A percentile compares a stretch with the other conserved stretches of the same genome.
Evolutionary conservation across 164 flowering plant species (phyloP).

Genomic region (Hamamelis virginiana): DNA sequence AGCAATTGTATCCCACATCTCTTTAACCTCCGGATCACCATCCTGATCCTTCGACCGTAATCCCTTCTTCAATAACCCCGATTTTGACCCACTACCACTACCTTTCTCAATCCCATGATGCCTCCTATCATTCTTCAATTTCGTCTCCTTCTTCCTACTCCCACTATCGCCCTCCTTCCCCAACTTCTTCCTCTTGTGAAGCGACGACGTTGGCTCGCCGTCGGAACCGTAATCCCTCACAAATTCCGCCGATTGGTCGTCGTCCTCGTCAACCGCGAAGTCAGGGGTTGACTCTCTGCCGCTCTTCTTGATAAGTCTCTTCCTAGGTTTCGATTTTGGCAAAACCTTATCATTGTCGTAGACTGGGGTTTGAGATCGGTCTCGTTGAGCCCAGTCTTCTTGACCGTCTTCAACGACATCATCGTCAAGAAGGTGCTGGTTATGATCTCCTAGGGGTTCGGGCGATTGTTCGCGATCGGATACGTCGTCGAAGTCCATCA

Average conservation of each 20-base stretch:
- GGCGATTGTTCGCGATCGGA: constrained; percentile 51
- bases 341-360: constrained; percentile 30
- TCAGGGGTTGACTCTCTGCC: constrained; percentile 20
- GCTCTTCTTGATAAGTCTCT: constrained; percentile 73
- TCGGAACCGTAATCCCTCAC: constrained; percentile 25
- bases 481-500: constrained; percentile 77
- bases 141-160: constrained; percentile 45
- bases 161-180: constrained; percentile 25
- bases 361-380: constrained; percentile 67
- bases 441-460: constrained; percentile 20
- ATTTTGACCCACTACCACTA: constrained; percentile 19
- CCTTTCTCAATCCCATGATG: constrained; percentile 15
- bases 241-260: constrained; percentile 17
- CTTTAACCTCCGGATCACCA: constrained; percentile 72
- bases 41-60: constrained; percentile 33
- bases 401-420: constrained; percentile 38
- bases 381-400: constrained; percentile 38
- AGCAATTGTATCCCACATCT: constrained; percentile 91
- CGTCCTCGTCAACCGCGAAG: constrained; percentile 27
- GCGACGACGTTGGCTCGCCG: constrained; percentile 7
- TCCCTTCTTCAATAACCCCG: too few relatives aligned
- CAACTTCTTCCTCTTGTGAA: constrained; percentile 37
- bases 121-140: constrained; percentile 33
- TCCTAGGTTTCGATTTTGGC: constrained; percentile 55
- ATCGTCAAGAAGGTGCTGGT: constrained; percentile 11